Conservation (phyloP, 305 asterid species). For the Nicotiana rustica region DNA sequence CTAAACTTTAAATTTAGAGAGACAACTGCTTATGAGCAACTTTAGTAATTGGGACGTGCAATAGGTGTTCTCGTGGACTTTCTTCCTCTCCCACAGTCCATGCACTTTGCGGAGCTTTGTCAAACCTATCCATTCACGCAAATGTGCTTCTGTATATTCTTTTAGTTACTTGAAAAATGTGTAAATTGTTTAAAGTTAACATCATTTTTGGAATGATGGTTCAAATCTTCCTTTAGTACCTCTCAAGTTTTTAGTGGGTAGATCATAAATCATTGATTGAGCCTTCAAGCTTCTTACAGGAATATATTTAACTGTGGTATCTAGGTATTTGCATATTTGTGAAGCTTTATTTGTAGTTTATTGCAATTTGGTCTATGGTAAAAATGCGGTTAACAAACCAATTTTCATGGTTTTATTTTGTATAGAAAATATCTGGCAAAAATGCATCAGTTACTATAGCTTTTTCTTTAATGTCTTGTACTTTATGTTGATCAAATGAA, state of each 20-base stretch:
- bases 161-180: constrained; percentile 1
- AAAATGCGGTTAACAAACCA: not conserved
- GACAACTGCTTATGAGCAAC: constrained; percentile 14
- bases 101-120: constrained; percentile 9
- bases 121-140: not conserved
- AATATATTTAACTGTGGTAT: not conserved
- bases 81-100: constrained; percentile 4
- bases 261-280: constrained; percentile 26
- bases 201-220: constrained; percentile 25
- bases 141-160: constrained; percentile 8
- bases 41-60: constrained; percentile 1
- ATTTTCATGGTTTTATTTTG: constrained; percentile 7
- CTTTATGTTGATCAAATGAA: constrained; percentile 13
- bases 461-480: not conserved
- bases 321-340: constrained; percentile 29
- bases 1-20: not conserved
- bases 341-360: constrained; percentile 7
- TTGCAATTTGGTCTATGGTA: not conserved
- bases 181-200: not conserved
- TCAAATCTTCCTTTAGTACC: constrained; percentile 20
- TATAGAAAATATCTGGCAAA: not conserved
- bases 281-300: not conserved
- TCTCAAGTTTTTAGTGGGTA: not conserved
- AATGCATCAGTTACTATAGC: not conserved
- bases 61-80: constrained; percentile 14